Conservation (phyloP, 768 basidiomycete genomes). For the Rickenella mellea region DNA sequence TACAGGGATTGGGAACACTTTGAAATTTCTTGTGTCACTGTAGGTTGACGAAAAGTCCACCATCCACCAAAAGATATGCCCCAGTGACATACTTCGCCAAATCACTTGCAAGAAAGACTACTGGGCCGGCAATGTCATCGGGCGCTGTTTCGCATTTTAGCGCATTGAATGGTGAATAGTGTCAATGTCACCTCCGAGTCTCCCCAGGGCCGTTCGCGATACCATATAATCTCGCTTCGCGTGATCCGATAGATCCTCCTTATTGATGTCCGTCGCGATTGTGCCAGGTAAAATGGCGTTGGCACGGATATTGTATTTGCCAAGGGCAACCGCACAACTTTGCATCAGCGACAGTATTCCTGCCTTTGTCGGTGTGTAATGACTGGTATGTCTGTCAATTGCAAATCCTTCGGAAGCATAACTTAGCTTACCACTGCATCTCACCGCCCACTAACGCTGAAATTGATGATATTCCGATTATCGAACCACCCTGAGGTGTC, state of each 20-base stretch:
- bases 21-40: constrained; percentile 33
- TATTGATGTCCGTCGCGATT: constrained; percentile 70
- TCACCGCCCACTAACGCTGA: constrained; percentile 73
- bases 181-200: constrained; percentile 46
- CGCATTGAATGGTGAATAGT: background rate
- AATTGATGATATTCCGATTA: constrained; percentile 71
- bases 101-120: constrained; percentile 65
- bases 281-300: constrained; percentile 70
- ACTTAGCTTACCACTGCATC: constrained; percentile 41
- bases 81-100: constrained; percentile 65
- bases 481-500: constrained; percentile 59
- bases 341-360: constrained; percentile 74
- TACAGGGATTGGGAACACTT: too few relatives aligned
- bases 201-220: constrained; percentile 53
- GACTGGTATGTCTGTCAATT: constrained; percentile 23
- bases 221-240: constrained; percentile 55
- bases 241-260: constrained; percentile 55
- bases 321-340: constrained; percentile 66
- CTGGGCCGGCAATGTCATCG: constrained; percentile 66
- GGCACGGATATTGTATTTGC: constrained; percentile 67
- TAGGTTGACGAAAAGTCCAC: constrained; percentile 66
- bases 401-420: background rate
- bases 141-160: constrained; percentile 28
- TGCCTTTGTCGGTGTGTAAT: constrained; percentile 77
- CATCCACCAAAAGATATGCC: constrained; percentile 57